Percentiles rank a stretch among this genome's conserved stretches.
Evolutionary conservation across 2,329 filamentous ascomycete species (phyloP).

Genomic region (Exophiala aquamarina): DNA sequence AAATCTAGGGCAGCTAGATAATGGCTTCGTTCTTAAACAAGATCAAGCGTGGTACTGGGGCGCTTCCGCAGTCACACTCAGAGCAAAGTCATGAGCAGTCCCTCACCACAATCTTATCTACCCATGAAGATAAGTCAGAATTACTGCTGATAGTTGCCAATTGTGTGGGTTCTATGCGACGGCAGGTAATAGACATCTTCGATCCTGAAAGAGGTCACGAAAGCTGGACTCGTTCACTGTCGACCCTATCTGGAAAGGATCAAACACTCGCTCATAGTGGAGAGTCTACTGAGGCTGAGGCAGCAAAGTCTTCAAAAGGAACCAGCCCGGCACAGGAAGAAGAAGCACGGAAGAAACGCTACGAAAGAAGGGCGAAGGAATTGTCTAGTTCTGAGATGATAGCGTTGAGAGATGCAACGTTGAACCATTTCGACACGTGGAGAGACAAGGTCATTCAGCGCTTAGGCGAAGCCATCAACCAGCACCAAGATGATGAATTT

Average conservation of each 20-base stretch:
- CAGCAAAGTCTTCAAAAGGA: background rate
- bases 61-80: too few relatives aligned
- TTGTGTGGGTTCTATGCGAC: slow-evolving; percentile 3
- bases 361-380: background rate
- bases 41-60: too few relatives aligned
- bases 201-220: background rate
- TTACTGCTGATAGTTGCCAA: background rate
- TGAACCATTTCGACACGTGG: slow-evolving; percentile 5
- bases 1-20: too few relatives aligned
- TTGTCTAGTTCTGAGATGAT: background rate
- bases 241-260: too few relatives aligned
- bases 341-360: background rate
- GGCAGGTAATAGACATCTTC: background rate
- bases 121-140: slow-evolving; percentile 1
- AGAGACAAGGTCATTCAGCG: slow-evolving; percentile 2
- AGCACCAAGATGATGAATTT: background rate
- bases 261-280: too few relatives aligned
- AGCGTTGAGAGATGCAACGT: background rate
- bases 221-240: background rate
- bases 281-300: too few relatives aligned
- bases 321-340: background rate
- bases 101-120: slow-evolving; percentile 1
- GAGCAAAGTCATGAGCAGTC: slow-evolving; percentile 1
- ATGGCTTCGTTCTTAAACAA: too few relatives aligned
- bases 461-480: slow-evolving; percentile 2